Conservation (phyloP, 208 protist species). For the Acanthamoeba triangularis region DNA sequence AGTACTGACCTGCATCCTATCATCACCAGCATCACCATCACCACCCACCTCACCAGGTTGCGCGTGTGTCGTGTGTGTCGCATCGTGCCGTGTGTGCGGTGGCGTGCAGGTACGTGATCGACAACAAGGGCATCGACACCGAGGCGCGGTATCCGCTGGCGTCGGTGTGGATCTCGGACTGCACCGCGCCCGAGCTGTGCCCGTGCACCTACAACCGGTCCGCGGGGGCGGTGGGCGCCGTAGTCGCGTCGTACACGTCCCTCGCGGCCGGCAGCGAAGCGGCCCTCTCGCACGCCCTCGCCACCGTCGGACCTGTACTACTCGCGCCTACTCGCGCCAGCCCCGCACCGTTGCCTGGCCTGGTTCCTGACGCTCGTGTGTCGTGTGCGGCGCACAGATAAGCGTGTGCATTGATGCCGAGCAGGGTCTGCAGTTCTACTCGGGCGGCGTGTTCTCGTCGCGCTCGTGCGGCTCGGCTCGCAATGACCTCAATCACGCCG, state of each 20-base stretch:
- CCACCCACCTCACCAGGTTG: too few species aligned
- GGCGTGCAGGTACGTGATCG: slow-evolving; percentile 91
- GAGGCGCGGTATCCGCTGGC: slow-evolving; percentile 91
- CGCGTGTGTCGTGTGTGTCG: too few species aligned
- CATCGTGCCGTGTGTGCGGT: background rate
- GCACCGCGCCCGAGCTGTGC: background rate
- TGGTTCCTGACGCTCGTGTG: background rate
- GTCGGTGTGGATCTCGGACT: background rate
- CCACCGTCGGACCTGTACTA: background rate
- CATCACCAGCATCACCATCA: too few species aligned
- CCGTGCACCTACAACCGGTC: background rate
- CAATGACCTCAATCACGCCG: slow-evolving; percentile 88
- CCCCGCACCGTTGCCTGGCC: background rate
- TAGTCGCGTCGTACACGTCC: background rate
- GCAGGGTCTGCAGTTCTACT: slow-evolving; percentile 88
- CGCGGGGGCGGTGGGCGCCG: background rate
- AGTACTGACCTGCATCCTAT: background rate
- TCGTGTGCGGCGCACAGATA: background rate
- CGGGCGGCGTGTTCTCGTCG: slow-evolving; percentile 89
- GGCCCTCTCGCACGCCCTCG: background rate
- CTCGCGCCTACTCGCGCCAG: too few species aligned
- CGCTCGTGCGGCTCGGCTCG: slow-evolving; percentile 79
- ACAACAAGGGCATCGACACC: slow-evolving; percentile 91
- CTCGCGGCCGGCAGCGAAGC: background rate
- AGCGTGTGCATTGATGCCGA: slow-evolving; percentile 79